phyloP scores from a whole-genome alignment of 2,329 filamentous ascomycete genomes.

The Exophiala viscosa region DNA sequence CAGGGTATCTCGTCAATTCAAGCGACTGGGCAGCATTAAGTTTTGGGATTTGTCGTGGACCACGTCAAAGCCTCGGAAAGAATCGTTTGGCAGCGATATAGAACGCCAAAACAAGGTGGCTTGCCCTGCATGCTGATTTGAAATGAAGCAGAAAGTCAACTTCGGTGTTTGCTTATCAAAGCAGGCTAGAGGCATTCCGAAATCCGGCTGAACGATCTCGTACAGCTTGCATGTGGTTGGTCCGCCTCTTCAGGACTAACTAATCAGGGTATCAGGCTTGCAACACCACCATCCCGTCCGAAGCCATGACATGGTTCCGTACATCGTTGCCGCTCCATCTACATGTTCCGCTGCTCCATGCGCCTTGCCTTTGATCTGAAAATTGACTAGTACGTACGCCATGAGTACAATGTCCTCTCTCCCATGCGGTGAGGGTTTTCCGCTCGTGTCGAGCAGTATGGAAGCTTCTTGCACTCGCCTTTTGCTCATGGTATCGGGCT shows the following conservation, averaged over 20 bases:
- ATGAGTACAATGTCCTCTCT: not conserved
- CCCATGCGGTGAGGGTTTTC: not conserved
- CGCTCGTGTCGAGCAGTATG: not conserved
- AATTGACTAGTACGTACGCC: not conserved
- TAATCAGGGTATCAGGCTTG: too few relatives aligned
- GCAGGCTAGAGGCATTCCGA: not conserved
- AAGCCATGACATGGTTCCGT: not conserved
- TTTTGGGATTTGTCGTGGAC: too few relatives aligned
- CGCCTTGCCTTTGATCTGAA: too few relatives aligned
- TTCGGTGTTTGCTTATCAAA: not conserved
- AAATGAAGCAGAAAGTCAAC: not conserved
- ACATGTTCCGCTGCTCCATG: too few relatives aligned
- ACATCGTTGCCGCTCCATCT: not conserved
- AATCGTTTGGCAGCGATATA: too few relatives aligned
- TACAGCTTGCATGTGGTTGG: not conserved
- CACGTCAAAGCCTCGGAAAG: too few relatives aligned
- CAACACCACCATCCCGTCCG: not conserved
- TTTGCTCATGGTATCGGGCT: not conserved
- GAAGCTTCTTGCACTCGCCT: not conserved
- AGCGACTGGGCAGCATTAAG: too few relatives aligned
- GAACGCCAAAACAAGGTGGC: too few relatives aligned
- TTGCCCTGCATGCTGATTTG: too few relatives aligned
- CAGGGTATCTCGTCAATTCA: too few relatives aligned
- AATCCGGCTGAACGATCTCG: not conserved
- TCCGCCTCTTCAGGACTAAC: not conserved